Percentiles rank a stretch among this genome's conserved stretches.
Evolutionary conservation across 192 early-diverging fungal species (phyloP).

Genomic region (Podila clonocystis): DNA sequence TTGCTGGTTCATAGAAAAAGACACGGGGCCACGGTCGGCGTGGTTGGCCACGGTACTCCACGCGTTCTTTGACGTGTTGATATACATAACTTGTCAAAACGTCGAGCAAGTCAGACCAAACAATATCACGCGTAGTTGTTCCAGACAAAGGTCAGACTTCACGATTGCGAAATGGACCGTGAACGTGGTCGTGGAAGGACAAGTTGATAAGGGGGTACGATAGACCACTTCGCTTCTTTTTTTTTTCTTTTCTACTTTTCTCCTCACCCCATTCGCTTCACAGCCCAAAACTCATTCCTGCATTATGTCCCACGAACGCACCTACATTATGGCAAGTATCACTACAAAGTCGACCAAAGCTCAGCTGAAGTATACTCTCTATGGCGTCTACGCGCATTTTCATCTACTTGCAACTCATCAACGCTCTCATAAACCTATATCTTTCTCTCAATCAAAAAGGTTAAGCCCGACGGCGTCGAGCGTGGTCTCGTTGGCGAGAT

Average conservation of each 20-base stretch:
- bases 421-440: conserved; percentile 26
- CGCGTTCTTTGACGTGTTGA: too few species aligned
- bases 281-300: conserved; percentile 10
- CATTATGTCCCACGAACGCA: conserved; percentile 32
- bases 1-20: too few species aligned
- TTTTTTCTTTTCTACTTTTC: conserved; percentile 25
- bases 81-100: too few species aligned
- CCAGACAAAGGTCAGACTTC: too few species aligned
- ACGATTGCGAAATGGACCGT: too few species aligned
- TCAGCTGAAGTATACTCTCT: background rate
- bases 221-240: conserved; percentile 7
- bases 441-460: conserved; percentile 12
- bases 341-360: too few species aligned
- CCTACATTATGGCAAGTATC: conserved; percentile 48
- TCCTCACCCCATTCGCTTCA: background rate
- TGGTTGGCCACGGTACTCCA: too few species aligned
- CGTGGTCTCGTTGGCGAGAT: conserved; percentile 89
- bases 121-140: too few species aligned
- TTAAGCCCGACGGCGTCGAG: conserved; percentile 89
- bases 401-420: background rate
- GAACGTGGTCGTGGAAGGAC: too few species aligned
- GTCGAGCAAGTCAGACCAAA: too few species aligned
- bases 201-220: background rate
- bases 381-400: background rate
- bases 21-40: too few species aligned